phyloP scores from a whole-genome alignment of 2,329 filamentous ascomycete genomes.

The Aspergillus sergii region DNA sequence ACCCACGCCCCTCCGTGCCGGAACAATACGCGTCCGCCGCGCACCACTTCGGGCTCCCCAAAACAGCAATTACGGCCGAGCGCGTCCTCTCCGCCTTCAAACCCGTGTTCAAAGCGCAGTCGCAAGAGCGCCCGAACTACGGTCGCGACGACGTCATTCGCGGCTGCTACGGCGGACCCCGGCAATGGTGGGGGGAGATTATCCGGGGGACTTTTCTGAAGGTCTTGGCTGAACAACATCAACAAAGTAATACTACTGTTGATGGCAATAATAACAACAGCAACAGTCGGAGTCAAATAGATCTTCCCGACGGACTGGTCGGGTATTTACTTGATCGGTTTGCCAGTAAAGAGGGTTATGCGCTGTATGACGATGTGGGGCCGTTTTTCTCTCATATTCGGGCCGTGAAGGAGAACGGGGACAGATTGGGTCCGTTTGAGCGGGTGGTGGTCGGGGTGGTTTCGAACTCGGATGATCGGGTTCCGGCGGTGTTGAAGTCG shows the following conservation, averaged over 20 bases:
- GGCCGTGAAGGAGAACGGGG: conserved; percentile 11
- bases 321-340: conserved; percentile 42
- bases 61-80: conserved; percentile 27
- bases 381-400: conserved; percentile 40
- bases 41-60: conserved; percentile 37
- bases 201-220: conserved; percentile 41
- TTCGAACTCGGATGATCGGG: conserved; percentile 51
- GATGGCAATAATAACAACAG: neutral
- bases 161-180: conserved; percentile 40
- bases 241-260: neutral
- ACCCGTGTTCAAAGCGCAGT: conserved; percentile 35
- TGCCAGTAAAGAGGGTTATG: conserved; percentile 43
- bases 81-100: conserved; percentile 41
- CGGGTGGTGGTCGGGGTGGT: conserved; percentile 45
- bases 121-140: conserved; percentile 44
- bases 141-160: conserved; percentile 42
- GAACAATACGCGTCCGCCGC: conserved; percentile 45
- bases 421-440: conserved; percentile 29
- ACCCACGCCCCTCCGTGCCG: conserved; percentile 42
- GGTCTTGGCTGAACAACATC: conserved; percentile 17
- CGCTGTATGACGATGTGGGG: conserved; percentile 42
- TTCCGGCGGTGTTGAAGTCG: conserved; percentile 41
- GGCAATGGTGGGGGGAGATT: conserved; percentile 49
- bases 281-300: conserved; percentile 9
- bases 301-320: conserved; percentile 37